phyloP scores from a whole-genome alignment of 441 rosid genomes.

The Adansonia madagascariensis region DNA sequence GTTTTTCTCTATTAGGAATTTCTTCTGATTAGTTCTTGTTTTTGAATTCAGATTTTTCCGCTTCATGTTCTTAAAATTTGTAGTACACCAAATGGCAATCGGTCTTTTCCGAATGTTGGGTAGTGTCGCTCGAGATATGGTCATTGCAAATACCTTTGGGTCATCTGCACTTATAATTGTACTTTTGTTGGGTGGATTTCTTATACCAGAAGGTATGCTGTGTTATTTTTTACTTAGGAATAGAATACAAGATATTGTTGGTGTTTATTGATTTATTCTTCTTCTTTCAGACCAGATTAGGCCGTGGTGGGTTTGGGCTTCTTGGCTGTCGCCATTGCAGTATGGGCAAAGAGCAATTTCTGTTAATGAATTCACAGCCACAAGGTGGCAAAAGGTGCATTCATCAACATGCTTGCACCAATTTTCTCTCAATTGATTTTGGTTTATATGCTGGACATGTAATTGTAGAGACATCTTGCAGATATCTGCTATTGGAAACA shows the following conservation, averaged over 20 bases:
- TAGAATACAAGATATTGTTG: conserved; percentile 16
- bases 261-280: conserved; percentile 17
- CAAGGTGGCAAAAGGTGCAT: conserved; percentile 77
- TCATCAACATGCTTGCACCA: conserved; percentile 10
- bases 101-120: conserved; percentile 89
- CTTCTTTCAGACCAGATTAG: conserved; percentile 58
- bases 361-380: conserved; percentile 82
- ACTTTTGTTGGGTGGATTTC: conserved; percentile 87
- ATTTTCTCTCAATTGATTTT: not conserved
- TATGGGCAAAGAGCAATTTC: conserved; percentile 81
- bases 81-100: conserved; percentile 89
- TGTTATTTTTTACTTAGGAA: conserved; percentile 6
- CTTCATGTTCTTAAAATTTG: conserved; percentile 65
- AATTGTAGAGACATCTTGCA: conserved; percentile 36
- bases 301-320: conserved; percentile 95
- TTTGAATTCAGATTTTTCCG: conserved; percentile 62
- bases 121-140: conserved; percentile 78
- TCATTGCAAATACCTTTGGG: conserved; percentile 86
- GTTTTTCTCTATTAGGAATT: conserved; percentile 14
- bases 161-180: conserved; percentile 64
- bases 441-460: not conserved
- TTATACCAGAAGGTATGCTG: conserved; percentile 75
- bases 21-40: conserved; percentile 12
- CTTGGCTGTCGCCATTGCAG: conserved; percentile 86
- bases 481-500: conserved; percentile 55